These are phyloP conservation scores for Phalaenopsis aphrodite DNA, from an alignment of 106 monocot genomes.

Conservation along the genomic window DNA sequence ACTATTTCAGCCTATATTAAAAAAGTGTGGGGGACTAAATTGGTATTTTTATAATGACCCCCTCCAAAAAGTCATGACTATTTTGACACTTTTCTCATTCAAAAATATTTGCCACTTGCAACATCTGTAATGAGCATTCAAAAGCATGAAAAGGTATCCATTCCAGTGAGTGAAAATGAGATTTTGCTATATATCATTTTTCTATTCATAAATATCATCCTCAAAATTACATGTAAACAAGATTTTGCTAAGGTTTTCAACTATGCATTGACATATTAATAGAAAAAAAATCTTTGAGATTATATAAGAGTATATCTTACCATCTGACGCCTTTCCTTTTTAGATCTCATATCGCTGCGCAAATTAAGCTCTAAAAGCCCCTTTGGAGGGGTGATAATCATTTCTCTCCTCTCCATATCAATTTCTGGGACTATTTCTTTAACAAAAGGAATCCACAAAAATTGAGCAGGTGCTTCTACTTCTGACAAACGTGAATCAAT, in stretches of 20 bases:
- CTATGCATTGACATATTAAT: too few relatives aligned
- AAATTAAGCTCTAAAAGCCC: slow-evolving; percentile 87
- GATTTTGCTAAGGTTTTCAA: too few relatives aligned
- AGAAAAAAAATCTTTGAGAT: neutral
- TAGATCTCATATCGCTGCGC: slow-evolving; percentile 52
- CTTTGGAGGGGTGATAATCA: slow-evolving; percentile 91
- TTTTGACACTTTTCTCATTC: neutral
- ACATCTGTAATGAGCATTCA: neutral
- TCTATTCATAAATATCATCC: too few relatives aligned
- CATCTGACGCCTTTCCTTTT: slow-evolving; percentile 79
- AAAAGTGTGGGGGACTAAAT: too few relatives aligned
- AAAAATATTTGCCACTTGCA: neutral
- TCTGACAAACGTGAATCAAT: slow-evolving; percentile 16
- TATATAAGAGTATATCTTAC: slow-evolving; percentile 44
- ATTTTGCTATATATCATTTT: too few relatives aligned
- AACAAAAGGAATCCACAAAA: slow-evolving; percentile 94
- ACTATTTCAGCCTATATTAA: too few relatives aligned
- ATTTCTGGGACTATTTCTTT: slow-evolving; percentile 90
- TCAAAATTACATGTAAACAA: too few relatives aligned
- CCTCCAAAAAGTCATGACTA: too few relatives aligned
- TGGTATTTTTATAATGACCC: too few relatives aligned
- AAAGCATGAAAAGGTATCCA: neutral
- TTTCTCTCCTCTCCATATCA: slow-evolving; percentile 65
- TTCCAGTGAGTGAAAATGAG: too few relatives aligned
- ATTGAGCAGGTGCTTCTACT: slow-evolving; percentile 17